Conservation (phyloP, 1,139 yeast species). For the Yamadazyma siamensis region DNA sequence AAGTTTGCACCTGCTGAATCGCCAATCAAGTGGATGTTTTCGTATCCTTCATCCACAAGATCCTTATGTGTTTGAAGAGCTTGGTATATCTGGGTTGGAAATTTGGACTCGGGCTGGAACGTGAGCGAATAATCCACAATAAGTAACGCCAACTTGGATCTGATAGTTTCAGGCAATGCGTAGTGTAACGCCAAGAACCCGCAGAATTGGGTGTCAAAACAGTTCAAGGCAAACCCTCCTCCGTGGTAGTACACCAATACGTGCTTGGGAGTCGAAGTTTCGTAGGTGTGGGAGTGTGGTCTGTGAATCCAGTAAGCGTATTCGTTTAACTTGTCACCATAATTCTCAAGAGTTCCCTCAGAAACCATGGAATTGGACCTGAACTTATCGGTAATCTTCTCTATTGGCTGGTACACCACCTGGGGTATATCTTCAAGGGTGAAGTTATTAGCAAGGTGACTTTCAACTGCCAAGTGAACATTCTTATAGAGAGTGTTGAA, state of each 20-base stretch:
- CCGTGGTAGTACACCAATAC: constrained; percentile 31
- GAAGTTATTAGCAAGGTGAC: constrained; percentile 23
- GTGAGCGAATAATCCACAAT: constrained; percentile 38
- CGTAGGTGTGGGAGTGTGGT: no score
- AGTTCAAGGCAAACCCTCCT: constrained; percentile 37
- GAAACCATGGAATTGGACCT: constrained; percentile 13
- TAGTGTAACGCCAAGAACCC: constrained; percentile 23
- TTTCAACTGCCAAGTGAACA: constrained; percentile 23
- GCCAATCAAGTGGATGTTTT: constrained; percentile 35
- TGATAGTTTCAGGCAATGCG: constrained; percentile 18
- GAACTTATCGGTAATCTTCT: constrained; percentile 10
- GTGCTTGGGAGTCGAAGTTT: constrained; percentile 13
- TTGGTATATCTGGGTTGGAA: constrained; percentile 42
- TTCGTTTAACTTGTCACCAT: constrained; percentile 23
- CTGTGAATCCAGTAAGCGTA: constrained; percentile 30
- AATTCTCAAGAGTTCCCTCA: constrained; percentile 15
- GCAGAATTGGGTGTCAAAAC: constrained; percentile 26
- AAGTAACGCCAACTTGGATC: constrained; percentile 22
- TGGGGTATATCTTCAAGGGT: constrained; percentile 11
- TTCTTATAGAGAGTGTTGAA: constrained; percentile 28
- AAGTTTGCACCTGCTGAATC: constrained; percentile 50
- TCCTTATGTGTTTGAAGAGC: constrained; percentile 24
- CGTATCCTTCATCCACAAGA: constrained; percentile 26
- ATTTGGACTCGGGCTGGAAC: constrained; percentile 20
- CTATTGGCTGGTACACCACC: constrained; percentile 12